Evolutionary conservation across 331 rosid genomes (phyloP), one percentile per base, ranked within the genome.

Genomic region (Ulmus americana): DNA sequence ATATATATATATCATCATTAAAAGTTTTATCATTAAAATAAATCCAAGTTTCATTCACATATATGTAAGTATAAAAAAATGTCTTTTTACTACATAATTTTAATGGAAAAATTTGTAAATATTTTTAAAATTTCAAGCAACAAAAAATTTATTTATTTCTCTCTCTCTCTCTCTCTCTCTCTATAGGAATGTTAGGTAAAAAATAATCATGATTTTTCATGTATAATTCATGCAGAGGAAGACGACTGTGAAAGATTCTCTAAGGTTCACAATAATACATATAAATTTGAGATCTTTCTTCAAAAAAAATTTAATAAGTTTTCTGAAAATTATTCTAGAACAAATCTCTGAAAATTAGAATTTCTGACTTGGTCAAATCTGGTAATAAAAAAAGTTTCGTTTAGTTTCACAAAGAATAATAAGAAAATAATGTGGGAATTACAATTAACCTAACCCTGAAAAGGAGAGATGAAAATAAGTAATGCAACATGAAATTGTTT

Each of bases 171-270:
- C 35, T 28, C 35, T 28, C 35, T 28, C 3, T 28, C 0, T 28
- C 2, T 28, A 28, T 28, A 28, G 35, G 35, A 28, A 28, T 3
- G 35, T 28, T 28, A 28, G 35, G 35, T 28, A 13, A 39, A 16
- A 43, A 22, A 57, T 43, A 43, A 39, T 69, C 58, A 69, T 46
- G 47, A 65, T 61, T 76, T 54, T 67, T 14, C 54, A 42, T 38
- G 14, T 63, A 35, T 47, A 28, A 35, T 65, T 56, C 43, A 55
- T 20, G 52, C 39, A 7, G 60, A 41, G 13, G 42, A 40, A 66
- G 73, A 52, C 70, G 6, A 28, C 41, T 45, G 45, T 40, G 64
- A 67, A 77, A 67, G 73, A 76, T 70, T 71, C 77, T 72, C 67
- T 44, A 20, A 56, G 58, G 39, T 62, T 55, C 64, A 48, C 70